phyloP scores from a whole-genome alignment of 2,329 filamentous ascomycete genomes.

The Calonectria pseudoturangicola region DNA sequence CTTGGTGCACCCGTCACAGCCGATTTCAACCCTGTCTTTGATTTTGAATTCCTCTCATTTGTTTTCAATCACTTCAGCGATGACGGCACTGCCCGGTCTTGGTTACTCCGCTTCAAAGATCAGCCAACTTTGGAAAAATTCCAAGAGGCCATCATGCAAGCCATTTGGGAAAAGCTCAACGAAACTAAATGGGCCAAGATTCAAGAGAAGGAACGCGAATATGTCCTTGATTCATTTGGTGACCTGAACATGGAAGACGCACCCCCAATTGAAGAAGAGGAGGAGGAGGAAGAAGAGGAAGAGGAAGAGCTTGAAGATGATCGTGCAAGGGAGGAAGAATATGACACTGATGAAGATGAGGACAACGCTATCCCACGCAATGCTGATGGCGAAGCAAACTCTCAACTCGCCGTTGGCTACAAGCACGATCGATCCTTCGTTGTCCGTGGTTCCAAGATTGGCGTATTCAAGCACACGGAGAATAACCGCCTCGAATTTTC shows the following conservation, averaged over 20 bases:
- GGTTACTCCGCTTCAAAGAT: conserved; percentile 94
- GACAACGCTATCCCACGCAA: conserved; percentile 82
- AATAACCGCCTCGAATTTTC: conserved; percentile 97
- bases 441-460: conserved; percentile 97
- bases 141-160: conserved; percentile 95
- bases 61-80: conserved; percentile 98
- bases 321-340: conserved; percentile 81
- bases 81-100: conserved; percentile 94
- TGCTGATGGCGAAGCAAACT: conserved; percentile 89
- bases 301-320: conserved; percentile 77
- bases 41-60: conserved; percentile 98
- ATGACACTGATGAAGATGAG: conserved; percentile 83
- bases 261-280: conserved; percentile 65
- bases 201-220: conserved; percentile 94
- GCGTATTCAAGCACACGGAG: conserved; percentile 96
- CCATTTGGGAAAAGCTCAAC: conserved; percentile 97
- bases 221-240: conserved; percentile 95
- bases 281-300: conserved; percentile 72
- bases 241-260: conserved; percentile 94
- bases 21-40: conserved; percentile 98
- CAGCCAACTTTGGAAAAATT: conserved; percentile 88
- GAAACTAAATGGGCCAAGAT: conserved; percentile 95
- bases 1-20: conserved; percentile 89
- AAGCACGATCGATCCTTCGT: conserved; percentile 98
- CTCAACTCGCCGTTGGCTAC: conserved; percentile 95